A percentile compares a stretch with the other conserved stretches of the same genome.
These are phyloP conservation scores for Cercospora sp. DNA, from an alignment of 2,329 filamentous ascomycete genomes.

Conservation along the genomic window DNA sequence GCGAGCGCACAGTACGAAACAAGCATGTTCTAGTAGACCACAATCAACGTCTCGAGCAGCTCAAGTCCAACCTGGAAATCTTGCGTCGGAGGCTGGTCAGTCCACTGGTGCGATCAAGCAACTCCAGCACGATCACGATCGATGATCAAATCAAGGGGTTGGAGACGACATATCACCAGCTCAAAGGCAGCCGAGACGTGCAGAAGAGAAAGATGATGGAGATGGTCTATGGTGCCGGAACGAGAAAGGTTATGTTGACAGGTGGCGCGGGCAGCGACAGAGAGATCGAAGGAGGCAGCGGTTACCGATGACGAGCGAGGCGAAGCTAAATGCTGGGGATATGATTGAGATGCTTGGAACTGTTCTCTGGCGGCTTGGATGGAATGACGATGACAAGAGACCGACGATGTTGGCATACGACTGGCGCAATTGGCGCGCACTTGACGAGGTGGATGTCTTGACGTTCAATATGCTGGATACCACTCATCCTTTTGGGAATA, in stretches of 20 bases:
- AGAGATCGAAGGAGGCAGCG: conserved; percentile 22
- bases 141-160: conserved; percentile 85
- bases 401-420: neutral
- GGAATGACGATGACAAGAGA: neutral
- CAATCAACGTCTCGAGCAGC: conserved; percentile 76
- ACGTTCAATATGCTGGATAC: neutral
- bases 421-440: neutral
- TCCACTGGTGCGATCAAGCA: conserved; percentile 73
- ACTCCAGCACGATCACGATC: conserved; percentile 69
- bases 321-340: neutral
- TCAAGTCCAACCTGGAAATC: conserved; percentile 86
- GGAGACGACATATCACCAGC: conserved; percentile 74
- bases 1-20: conserved; percentile 80
- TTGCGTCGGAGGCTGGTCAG: conserved; percentile 79
- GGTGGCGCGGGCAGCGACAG: conserved; percentile 17
- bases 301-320: conserved; percentile 15
- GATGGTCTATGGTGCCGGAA: conserved; percentile 37
- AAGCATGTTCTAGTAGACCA: conserved; percentile 85
- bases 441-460: neutral
- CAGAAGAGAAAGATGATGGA: conserved; percentile 55
- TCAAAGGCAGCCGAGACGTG: conserved; percentile 71
- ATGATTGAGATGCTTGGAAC: neutral
- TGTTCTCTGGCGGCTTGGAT: neutral
- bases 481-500: neutral
- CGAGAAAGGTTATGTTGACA: conserved; percentile 25